phyloP scores from a whole-genome alignment of 2,329 filamentous ascomycete genomes.

The Neoarthrinium moseri region DNA sequence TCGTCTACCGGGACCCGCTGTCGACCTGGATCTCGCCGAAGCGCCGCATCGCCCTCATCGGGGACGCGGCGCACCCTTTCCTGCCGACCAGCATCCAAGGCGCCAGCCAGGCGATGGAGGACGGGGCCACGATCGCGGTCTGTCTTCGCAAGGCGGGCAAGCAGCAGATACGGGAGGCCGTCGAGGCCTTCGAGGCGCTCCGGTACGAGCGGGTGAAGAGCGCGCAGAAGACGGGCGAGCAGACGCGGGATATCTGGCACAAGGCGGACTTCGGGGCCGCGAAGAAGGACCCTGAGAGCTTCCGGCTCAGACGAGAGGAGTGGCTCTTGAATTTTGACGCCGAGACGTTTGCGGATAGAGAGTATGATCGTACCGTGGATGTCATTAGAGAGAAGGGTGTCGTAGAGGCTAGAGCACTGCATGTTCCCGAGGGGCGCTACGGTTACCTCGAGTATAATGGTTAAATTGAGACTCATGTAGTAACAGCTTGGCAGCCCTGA shows the following conservation, averaged over 20 bases:
- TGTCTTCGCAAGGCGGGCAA: slow-evolving; percentile 35
- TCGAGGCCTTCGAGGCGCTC: slow-evolving; percentile 43
- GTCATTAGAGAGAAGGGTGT: slow-evolving; percentile 19
- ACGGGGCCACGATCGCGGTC: slow-evolving; percentile 44
- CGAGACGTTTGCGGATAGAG: slow-evolving; percentile 42
- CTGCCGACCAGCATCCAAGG: slow-evolving; percentile 47
- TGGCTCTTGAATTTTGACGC: slow-evolving; percentile 50
- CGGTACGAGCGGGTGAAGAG: slow-evolving; percentile 45
- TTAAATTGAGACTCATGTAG: background rate
- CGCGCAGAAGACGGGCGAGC: slow-evolving; percentile 46
- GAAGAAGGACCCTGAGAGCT: slow-evolving; percentile 39
- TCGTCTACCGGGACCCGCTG: slow-evolving; percentile 34
- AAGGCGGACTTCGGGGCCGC: slow-evolving; percentile 47
- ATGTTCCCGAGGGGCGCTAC: slow-evolving; percentile 22
- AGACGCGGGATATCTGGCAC: slow-evolving; percentile 50
- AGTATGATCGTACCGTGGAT: slow-evolving; percentile 26
- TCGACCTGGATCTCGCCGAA: slow-evolving; percentile 40
- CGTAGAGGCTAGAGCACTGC: slow-evolving; percentile 19
- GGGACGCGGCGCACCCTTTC: slow-evolving; percentile 50
- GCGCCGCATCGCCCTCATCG: slow-evolving; percentile 41
- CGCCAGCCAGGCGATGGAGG: slow-evolving; percentile 48
- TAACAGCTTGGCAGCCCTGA: too few species aligned
- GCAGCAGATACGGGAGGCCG: slow-evolving; percentile 34
- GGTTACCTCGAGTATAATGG: slow-evolving; percentile 25
- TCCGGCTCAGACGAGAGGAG: slow-evolving; percentile 43